Conservation (phyloP, 2,329 filamentous ascomycete species). For the Endoconidiophora polonica region DNA sequence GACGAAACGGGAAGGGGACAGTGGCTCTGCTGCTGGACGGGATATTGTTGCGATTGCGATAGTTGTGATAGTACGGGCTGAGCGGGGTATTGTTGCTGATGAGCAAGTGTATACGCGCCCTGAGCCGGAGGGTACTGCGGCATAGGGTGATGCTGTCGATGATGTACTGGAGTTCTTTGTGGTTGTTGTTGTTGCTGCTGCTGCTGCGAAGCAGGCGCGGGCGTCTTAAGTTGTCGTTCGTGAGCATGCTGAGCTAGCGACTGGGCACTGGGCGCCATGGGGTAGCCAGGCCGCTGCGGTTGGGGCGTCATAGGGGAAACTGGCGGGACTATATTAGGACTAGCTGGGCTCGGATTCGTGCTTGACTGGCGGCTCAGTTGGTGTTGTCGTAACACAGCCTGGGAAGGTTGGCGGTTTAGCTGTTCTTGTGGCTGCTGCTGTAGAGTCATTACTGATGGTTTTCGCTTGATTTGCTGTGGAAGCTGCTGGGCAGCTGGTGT, state of each 20-base stretch:
- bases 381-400: too few species aligned
- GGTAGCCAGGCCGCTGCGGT: neutral
- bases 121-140: neutral
- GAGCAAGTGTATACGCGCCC: neutral
- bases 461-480: neutral
- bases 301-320: neutral
- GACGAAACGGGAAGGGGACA: neutral
- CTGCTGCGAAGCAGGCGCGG: neutral
- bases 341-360: too few species aligned
- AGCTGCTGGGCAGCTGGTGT: neutral
- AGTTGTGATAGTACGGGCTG: neutral
- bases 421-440: neutral
- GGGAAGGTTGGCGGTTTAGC: too few species aligned
- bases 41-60: neutral
- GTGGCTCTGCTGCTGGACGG: too few species aligned
- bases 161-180: neutral
- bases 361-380: too few species aligned
- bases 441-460: constrained; percentile 1
- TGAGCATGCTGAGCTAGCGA: neutral
- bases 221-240: too few species aligned
- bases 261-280: neutral
- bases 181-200: constrained; percentile 1
- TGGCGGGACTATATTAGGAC: neutral
- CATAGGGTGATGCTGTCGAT: neutral
- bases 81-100: too few species aligned